These are phyloP conservation scores for Fragaria vesca DNA, from an alignment of 306 rosid genomes.

Conservation along the genomic window DNA sequence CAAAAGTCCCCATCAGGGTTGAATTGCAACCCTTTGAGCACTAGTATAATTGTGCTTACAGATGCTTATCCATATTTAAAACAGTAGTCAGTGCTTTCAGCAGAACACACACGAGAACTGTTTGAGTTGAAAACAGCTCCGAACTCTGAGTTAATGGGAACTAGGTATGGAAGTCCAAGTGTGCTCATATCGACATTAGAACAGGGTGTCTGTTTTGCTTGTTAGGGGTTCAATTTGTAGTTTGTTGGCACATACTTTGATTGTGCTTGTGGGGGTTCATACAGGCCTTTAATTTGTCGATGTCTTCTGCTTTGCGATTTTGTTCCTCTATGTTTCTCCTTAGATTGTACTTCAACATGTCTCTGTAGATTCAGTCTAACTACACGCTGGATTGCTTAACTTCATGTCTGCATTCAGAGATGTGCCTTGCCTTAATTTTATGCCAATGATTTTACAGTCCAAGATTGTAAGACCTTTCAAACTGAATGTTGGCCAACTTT, in stretches of 20 bases:
- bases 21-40: background rate
- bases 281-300: background rate
- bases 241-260: background rate
- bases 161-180: background rate
- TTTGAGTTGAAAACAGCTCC: background rate
- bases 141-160: background rate
- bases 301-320: background rate
- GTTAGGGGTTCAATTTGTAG: background rate
- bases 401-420: background rate
- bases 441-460: background rate
- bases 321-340: background rate
- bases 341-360: background rate
- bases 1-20: background rate
- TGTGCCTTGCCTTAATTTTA: background rate
- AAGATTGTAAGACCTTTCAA: background rate
- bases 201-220: background rate
- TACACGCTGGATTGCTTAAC: background rate
- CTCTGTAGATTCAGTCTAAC: background rate
- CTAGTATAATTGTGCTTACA: background rate
- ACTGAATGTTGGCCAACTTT: constrained; percentile 22
- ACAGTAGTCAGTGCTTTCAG: background rate
- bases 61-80: background rate
- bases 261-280: background rate
- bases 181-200: background rate
- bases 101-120: background rate